These are phyloP conservation scores for Coemansia guatemalensis DNA, from an alignment of 192 early-diverging fungal species.

Conservation along the genomic window DNA sequence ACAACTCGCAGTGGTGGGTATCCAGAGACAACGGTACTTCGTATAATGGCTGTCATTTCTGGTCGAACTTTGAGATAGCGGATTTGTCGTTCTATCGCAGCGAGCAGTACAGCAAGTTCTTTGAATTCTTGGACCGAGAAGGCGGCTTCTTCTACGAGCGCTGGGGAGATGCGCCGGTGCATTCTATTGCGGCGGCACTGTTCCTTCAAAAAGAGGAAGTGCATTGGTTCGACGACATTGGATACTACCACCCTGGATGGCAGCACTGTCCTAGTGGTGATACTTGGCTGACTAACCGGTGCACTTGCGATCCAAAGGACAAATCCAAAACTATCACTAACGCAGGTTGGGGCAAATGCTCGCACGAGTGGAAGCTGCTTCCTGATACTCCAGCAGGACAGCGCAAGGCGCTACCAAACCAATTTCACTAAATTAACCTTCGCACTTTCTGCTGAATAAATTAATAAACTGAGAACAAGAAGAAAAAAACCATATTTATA, in stretches of 20 bases:
- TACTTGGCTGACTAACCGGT: slow-evolving; percentile 38
- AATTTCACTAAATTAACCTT: too few species aligned
- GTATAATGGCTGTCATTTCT: slow-evolving; percentile 75
- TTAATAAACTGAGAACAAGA: too few species aligned
- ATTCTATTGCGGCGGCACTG: slow-evolving; percentile 64
- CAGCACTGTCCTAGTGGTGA: slow-evolving; percentile 53
- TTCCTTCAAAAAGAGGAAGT: slow-evolving; percentile 57
- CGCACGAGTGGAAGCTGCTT: slow-evolving; percentile 40
- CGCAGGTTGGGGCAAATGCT: slow-evolving; percentile 52
- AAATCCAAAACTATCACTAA: slow-evolving; percentile 40
- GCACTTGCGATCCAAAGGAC: slow-evolving; percentile 47
- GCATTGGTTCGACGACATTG: slow-evolving; percentile 73
- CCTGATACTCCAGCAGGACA: slow-evolving; percentile 33
- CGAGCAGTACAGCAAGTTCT: slow-evolving; percentile 60
- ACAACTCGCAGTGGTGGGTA: slow-evolving; percentile 41
- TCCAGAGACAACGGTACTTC: slow-evolving; percentile 28
- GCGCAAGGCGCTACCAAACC: slow-evolving; percentile 22
- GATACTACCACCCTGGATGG: slow-evolving; percentile 68
- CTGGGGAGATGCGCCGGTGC: slow-evolving; percentile 66
- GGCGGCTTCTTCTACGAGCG: slow-evolving; percentile 91
- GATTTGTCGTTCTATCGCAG: slow-evolving; percentile 69
- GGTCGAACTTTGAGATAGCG: slow-evolving; percentile 91
- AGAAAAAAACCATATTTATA: too few species aligned
- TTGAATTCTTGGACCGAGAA: slow-evolving; percentile 68
- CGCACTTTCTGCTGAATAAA: too few species aligned